Evolutionary conservation across 2,329 filamentous ascomycete species (phyloP), one percentile per base, ranked within the genome.

Genomic region (Neopestalotiopsis rosae): DNA sequence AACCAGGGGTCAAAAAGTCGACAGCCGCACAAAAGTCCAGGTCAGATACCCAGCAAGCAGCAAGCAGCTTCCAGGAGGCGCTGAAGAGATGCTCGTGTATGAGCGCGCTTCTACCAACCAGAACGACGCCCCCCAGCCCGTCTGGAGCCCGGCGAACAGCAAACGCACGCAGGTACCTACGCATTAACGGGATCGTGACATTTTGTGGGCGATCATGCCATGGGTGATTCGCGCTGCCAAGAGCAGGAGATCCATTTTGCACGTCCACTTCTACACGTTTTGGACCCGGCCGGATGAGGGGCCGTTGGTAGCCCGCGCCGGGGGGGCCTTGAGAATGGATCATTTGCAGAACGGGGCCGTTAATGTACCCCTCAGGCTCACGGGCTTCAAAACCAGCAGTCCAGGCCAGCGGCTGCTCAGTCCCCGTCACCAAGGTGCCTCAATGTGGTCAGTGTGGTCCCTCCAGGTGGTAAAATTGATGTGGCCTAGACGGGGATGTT

Each of bases 401-500:
- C 45, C 20, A 17, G 45, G 45, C 45, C 45, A 52, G 45, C 45
- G 17, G 6, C 17, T 24, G 45, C 45, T 24, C 45, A n/a, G 45
- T n/a, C 34, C 20, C 32, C 52, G 20, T 66, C 63, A 56, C 34
- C 63, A 66, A 32, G 63, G 63, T 38, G 34, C 34, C 34, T 38
- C 34, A 38, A 7, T 38, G 34, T 38, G 34, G 34, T 38, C 34
- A 38, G 10, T 38, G 34, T 66, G 42, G 42, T 57, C 63, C 24
- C 42, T 66, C 63, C 63, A 57, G 63, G 63, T 66, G 34, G 24
- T n/a, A 38, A 10, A 64, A 38, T 64, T n/a, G n/a, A 49, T 49
- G 9, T 52, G 45, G 17, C 17, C 6, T 52, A 20, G 45, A n/a
- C 17, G 17, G 45, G 17, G n/a, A 17, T 28, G 4, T 28, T 28